Percentiles rank a stretch among this genome's conserved stretches.
phyloP scores from a whole-genome alignment of 495 filamentous ascomycete species.

The Aspergillus hancockii region DNA sequence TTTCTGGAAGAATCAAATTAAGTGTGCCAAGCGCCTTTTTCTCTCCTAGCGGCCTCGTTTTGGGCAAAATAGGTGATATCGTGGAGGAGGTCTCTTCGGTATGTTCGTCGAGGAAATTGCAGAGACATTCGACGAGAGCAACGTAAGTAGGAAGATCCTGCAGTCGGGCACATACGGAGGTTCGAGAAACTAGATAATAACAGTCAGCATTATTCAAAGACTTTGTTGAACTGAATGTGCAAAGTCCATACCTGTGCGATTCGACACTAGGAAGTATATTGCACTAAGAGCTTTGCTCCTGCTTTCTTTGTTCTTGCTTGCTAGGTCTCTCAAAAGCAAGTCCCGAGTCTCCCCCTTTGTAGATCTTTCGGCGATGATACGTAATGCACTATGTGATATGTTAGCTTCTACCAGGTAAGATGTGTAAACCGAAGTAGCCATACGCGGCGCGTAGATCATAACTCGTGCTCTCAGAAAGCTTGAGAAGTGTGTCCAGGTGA shows the following conservation, averaged over 20 bases:
- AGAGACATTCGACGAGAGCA: constrained; percentile 49
- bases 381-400: constrained; percentile 37
- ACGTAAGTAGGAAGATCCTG: constrained; percentile 40
- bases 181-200: constrained; percentile 35
- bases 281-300: constrained; percentile 44
- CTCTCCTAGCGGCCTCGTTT: constrained; percentile 44
- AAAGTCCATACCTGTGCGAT: constrained; percentile 40
- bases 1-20: constrained; percentile 39
- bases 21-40: constrained; percentile 43
- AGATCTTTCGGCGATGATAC: constrained; percentile 51
- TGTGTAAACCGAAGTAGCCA: constrained; percentile 12
- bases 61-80: constrained; percentile 45
- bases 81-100: constrained; percentile 37
- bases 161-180: constrained; percentile 39
- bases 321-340: constrained; percentile 44
- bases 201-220: constrained; percentile 14
- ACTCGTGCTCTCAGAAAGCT: constrained; percentile 51
- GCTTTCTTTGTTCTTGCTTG: constrained; percentile 33
- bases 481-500: constrained; percentile 51
- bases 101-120: constrained; percentile 48
- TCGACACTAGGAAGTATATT: constrained; percentile 46
- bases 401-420: constrained; percentile 13
- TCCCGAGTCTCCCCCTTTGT: constrained; percentile 44
- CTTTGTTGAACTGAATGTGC: not conserved
- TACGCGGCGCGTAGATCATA: constrained; percentile 55